Conservation (phyloP, 345 rosid genomes). For the Salix suchowensis region DNA sequence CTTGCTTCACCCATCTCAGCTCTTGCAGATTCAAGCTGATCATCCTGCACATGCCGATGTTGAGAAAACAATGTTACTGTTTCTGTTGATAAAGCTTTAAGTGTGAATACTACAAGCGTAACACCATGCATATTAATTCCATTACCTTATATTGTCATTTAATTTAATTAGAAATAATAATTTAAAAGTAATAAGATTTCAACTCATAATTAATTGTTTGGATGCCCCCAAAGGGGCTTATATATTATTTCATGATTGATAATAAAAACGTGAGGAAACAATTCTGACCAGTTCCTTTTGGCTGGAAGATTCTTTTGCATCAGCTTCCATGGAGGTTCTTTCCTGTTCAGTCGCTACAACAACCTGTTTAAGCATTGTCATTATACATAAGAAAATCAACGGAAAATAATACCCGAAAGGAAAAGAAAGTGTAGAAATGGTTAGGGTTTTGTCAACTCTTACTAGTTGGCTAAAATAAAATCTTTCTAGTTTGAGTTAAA, state of each 20-base stretch:
- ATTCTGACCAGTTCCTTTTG: conserved; percentile 19
- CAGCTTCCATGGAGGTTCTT: conserved; percentile 12
- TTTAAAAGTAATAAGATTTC: background rate
- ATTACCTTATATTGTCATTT: background rate
- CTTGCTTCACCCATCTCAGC: conserved; percentile 67
- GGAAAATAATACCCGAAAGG: too few species aligned
- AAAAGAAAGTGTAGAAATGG: too few species aligned
- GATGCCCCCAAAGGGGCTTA: too few species aligned
- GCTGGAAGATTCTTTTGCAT: conserved; percentile 23
- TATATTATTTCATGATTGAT: background rate
- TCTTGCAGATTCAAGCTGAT: conserved; percentile 54
- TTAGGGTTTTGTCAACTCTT: too few species aligned
- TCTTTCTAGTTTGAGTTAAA: too few species aligned
- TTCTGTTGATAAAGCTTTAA: background rate
- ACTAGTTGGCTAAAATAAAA: too few species aligned
- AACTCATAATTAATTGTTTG: too few species aligned
- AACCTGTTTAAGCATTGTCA: conserved; percentile 9
- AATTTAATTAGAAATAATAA: background rate
- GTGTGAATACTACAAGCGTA: too few species aligned
- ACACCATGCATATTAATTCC: background rate
- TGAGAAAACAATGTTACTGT: background rate
- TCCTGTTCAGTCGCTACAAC: background rate
- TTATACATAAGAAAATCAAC: background rate
- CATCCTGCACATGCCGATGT: conserved; percentile 25
- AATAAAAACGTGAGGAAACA: background rate